These are phyloP conservation scores for Wickerhamiella parazyma DNA, from an alignment of 805 yeast species.

Conservation along the genomic window DNA sequence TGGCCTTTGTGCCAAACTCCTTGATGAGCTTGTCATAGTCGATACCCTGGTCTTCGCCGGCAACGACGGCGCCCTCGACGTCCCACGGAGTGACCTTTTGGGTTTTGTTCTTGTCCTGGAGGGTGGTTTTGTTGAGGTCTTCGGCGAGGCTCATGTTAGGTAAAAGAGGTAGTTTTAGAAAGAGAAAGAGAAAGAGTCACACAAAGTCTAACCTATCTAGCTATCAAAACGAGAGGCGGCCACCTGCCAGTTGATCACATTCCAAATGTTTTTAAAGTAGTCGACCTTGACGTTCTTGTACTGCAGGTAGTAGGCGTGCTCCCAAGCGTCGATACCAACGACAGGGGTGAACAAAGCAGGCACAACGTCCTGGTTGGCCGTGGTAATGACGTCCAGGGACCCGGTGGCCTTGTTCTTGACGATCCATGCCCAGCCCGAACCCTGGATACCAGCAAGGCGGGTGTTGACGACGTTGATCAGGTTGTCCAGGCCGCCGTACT, in stretches of 20 bases:
- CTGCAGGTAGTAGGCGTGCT: conserved; percentile 89
- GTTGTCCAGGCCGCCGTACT: conserved; percentile 62
- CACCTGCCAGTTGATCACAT: conserved; percentile 85
- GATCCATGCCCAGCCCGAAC: conserved; percentile 92
- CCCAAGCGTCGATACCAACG: conserved; percentile 92
- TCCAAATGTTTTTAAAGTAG: conserved; percentile 90
- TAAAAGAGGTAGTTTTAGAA: too few species aligned
- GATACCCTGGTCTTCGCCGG: conserved; percentile 79
- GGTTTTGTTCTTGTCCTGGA: conserved; percentile 7
- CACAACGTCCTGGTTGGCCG: conserved; percentile 78
- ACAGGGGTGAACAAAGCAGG: conserved; percentile 56
- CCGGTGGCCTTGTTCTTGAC: conserved; percentile 63
- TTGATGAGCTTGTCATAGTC: conserved; percentile 80
- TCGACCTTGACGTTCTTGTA: conserved; percentile 84
- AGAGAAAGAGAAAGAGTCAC: too few species aligned
- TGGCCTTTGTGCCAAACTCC: conserved; percentile 74
- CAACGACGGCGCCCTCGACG: conserved; percentile 95
- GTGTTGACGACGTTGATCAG: conserved; percentile 51
- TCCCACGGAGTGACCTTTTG: conserved; percentile 93
- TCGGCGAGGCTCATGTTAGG: background rate
- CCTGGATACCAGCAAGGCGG: conserved; percentile 76
- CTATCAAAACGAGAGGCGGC: conserved; percentile 48
- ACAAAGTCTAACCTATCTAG: background rate
- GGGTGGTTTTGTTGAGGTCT: conserved; percentile 11
- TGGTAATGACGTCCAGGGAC: conserved; percentile 65